Evolutionary conservation across 805 yeast genomes (phyloP).

Genomic region (Danielia oregonensis): DNA sequence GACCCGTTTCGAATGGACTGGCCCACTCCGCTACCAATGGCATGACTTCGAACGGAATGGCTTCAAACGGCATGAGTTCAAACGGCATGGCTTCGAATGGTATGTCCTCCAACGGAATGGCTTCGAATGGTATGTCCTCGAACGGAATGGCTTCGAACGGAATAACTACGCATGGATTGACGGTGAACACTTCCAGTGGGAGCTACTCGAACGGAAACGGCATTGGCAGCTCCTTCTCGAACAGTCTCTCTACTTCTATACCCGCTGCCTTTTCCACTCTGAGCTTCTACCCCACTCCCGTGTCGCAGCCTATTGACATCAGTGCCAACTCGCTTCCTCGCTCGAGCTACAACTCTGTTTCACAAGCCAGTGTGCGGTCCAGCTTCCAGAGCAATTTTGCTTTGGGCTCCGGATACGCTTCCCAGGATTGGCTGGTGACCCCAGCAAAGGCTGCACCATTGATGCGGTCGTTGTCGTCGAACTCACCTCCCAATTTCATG

Average conservation of each 20-base stretch:
- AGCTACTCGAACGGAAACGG: background rate
- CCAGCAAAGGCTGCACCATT: background rate
- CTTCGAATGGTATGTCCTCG: too few relatives aligned
- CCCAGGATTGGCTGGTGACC: slow-evolving; percentile 1
- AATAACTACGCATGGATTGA: too few relatives aligned
- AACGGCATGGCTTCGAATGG: too few relatives aligned
- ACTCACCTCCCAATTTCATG: slow-evolving; percentile 1
- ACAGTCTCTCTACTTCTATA: background rate
- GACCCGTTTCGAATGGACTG: too few relatives aligned
- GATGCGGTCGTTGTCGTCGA: background rate
- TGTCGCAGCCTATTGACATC: slow-evolving; percentile 15
- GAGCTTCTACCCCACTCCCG: too few relatives aligned
- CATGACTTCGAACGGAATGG: too few relatives aligned
- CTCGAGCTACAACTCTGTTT: background rate
- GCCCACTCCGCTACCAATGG: too few relatives aligned
- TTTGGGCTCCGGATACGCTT: background rate
- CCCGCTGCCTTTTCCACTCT: background rate
- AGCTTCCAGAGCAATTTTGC: background rate
- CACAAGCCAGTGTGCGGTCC: background rate
- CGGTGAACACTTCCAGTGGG: too few relatives aligned
- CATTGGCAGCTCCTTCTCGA: background rate
- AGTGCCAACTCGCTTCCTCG: slow-evolving; percentile 3
- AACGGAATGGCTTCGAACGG: too few relatives aligned
- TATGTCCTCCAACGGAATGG: too few relatives aligned
- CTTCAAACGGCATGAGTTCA: too few relatives aligned